Evolutionary conservation across 805 yeast species (phyloP), one percentile per base, ranked within the genome.

Genomic region (Yamadazyma sp.): DNA sequence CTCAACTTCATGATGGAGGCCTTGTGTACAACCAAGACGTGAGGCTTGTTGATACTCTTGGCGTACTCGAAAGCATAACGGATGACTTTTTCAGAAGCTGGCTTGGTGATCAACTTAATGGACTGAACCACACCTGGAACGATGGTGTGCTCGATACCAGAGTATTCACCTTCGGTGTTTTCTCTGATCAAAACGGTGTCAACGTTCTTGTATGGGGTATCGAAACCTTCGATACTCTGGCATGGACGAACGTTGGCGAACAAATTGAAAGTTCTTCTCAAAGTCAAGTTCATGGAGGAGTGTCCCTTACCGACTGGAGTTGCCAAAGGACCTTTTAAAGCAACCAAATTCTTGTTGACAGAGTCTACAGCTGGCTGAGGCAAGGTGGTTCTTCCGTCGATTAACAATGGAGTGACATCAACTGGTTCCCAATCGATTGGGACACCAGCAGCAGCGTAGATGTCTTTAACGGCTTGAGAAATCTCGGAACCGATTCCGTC

Each of bases 281-380:
- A 77, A 24, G 99, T 91, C 75, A 93, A 77, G 78, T 93, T 93
- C 78, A 93, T 80, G 31, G 98, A 90, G 59, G 88, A 88, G 75
- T 93, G 98, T 61, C 99, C 99, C 72, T 91, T 91, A 56, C 97
- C 99, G 47, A 91, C 90, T 41, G 99, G 99, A 27, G 99, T 93
- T 39, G 97, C 98, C 58, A 93, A 74, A 20, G 98, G 98, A 52
- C 99, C 99, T 74, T 93, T 93, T 60, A 93, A 78, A 38, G 98
- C 99, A 47, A 93, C 91, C 70, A 82, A 77, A 75, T 91, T 87
- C 69, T 78, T 83, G 76, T 88, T 87, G 70, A 93, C 90, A 31
- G 95, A 85, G 54, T 85, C 89, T 47, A 93, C 87, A 42, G 98
- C 97, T 28, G 80, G 82, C 52, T 82, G 82, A 48, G 98, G 98